A percentile compares a stretch with the other conserved stretches of the same genome.
Evolutionary conservation across 2,329 filamentous ascomycete genomes (phyloP).

Genomic region (Penicillium sp.): DNA sequence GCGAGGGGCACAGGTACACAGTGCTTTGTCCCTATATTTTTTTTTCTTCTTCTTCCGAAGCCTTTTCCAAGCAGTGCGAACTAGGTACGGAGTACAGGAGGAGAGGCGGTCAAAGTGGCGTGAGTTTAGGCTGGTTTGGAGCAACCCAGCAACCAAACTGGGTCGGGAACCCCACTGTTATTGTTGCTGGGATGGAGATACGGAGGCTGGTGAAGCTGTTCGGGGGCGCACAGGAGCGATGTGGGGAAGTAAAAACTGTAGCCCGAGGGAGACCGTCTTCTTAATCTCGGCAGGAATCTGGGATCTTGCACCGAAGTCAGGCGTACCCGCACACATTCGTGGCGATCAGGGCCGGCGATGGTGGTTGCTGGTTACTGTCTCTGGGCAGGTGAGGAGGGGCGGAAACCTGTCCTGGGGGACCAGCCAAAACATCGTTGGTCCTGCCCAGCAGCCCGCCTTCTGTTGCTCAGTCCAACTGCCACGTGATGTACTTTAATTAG

Average conservation of each 20-base stretch:
- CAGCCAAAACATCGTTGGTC: slow-evolving; percentile 21
- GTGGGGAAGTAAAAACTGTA: slow-evolving; percentile 1
- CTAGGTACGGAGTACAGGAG: slow-evolving; percentile 14
- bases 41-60: slow-evolving; percentile 12
- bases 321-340: neutral
- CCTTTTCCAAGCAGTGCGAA: slow-evolving; percentile 7
- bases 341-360: slow-evolving; percentile 2
- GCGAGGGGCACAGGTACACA: slow-evolving; percentile 5
- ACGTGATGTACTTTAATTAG: slow-evolving; percentile 26
- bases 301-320: slow-evolving; percentile 4
- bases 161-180: slow-evolving; percentile 24
- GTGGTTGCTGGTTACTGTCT: slow-evolving; percentile 6
- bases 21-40: slow-evolving; percentile 14
- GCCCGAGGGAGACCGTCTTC: neutral
- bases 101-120: slow-evolving; percentile 29
- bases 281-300: neutral
- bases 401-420: slow-evolving; percentile 17
- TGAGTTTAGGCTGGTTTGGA: slow-evolving; percentile 19
- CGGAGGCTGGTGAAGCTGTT: slow-evolving; percentile 19
- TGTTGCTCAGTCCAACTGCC: slow-evolving; percentile 11
- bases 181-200: slow-evolving; percentile 22
- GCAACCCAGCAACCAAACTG: slow-evolving; percentile 25
- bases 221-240: neutral
- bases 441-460: neutral
- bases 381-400: slow-evolving; percentile 17